Evolutionary conservation across 306 rosid species (phyloP), one percentile per base, ranked within the genome.

Genomic region (Lagenaria siceraria): DNA sequence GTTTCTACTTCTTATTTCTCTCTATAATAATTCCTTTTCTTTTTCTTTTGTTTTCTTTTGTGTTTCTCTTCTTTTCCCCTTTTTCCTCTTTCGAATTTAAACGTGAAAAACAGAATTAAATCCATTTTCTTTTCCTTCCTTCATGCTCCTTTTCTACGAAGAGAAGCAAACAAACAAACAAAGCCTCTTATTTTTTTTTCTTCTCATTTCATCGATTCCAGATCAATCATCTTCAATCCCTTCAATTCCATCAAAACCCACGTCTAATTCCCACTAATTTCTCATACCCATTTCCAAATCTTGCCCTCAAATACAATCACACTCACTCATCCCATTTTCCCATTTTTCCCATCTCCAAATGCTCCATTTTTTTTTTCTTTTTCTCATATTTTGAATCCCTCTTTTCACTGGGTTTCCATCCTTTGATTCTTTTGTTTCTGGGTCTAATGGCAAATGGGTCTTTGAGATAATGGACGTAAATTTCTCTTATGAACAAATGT

Each of bases 81-180:
- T 40, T 40, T 40, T 40, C 10, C 6, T 8, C 35, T 15, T 25
- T 48, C 38, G 58, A 71, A 71, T 27, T 52, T 14, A 71, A 71
- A 71, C 76, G 76, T 48, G 76, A 71, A 48, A 71, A 71, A 71
- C 76, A 71, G 35, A 71, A 27, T 46, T 48, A 48, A 71, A 43
- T 69, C 35, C 55, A 22, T 22, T 71, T 69, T 43, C 29, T 69
- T 48, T 71, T 71, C 40, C 7, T 29, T 86, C 78, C 86, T 89
- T 86, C 97, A 90, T 89, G 90, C 90, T 89, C 88, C 54, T 15
- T 80, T 85, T 81, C 82, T 79, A 87, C 89, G 84, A 85, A 84
- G 81, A 46, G 5, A 46, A 46, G 49, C 54, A 14, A 49, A 49
- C 58, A 53, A 53, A 83, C 84, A 86, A 43, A 43, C 35, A 49